Conservation (phyloP, 768 basidiomycete species). For the Gyrodon lividus region DNA sequence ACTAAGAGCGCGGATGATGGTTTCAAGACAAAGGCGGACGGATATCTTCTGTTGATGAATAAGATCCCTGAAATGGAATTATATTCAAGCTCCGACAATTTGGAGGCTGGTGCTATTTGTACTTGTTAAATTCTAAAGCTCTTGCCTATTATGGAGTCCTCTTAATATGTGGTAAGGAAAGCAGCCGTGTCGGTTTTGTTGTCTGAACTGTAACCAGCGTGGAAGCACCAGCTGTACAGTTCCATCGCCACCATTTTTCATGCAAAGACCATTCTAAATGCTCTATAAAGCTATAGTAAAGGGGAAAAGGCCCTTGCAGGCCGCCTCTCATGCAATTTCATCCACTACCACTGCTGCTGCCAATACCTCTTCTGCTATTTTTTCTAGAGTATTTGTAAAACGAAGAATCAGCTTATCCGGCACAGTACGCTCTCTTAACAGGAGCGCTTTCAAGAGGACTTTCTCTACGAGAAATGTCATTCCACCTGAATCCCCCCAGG, state of each 20-base stretch:
- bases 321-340: conserved; percentile 42
- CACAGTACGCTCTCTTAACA: conserved; percentile 30
- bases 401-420: conserved; percentile 31
- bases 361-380: conserved; percentile 32
- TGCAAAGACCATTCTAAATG: conserved; percentile 23
- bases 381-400: conserved; percentile 33
- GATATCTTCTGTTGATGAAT: background rate
- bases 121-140: conserved; percentile 23
- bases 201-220: background rate
- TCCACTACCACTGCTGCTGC: conserved; percentile 30
- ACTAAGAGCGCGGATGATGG: background rate
- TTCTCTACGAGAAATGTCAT: conserved; percentile 24
- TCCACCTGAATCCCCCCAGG: conserved; percentile 46
- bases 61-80: background rate
- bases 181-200: too few species aligned
- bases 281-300: conserved; percentile 35
- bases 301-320: conserved; percentile 54
- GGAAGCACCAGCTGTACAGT: conserved; percentile 5
- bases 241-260: conserved; percentile 12
- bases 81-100: conserved; percentile 8
- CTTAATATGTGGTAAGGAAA: conserved; percentile 6
- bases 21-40: background rate
- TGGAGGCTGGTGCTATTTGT: conserved; percentile 20
- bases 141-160: conserved; percentile 12
- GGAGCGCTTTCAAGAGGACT: conserved; percentile 23